Conservation (phyloP, 352 stramenopile genomes). For the Pythium aristosporum region DNA sequence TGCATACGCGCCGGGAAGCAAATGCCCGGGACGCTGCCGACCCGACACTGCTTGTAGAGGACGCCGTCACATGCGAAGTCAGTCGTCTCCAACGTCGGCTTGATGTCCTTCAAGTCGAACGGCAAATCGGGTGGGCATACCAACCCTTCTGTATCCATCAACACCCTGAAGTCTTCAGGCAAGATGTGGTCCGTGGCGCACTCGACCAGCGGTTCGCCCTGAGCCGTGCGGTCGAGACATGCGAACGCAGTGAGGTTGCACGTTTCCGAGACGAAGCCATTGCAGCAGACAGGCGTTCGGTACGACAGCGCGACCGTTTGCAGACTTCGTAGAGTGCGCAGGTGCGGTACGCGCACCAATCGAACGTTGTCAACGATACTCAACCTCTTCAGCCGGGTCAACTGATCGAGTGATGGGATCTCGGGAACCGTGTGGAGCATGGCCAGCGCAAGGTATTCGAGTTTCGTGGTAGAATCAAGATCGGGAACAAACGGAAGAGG, state of each 20-base stretch:
- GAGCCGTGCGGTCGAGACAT: conserved; percentile 7
- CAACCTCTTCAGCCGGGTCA: conserved; percentile 1
- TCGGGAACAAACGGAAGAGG: conserved; percentile 7
- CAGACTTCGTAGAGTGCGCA: not conserved
- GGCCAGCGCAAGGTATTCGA: conserved; percentile 14
- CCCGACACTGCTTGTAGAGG: conserved; percentile 20
- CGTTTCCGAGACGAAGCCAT: conserved; percentile 10
- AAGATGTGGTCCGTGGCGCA: conserved; percentile 2
- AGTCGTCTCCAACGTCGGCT: not conserved
- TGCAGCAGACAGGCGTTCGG: conserved; percentile 15
- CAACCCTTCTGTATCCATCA: not conserved
- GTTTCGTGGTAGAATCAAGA: not conserved
- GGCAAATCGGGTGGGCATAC: conserved; percentile 5
- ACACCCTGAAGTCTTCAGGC: not conserved
- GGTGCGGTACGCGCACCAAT: not conserved
- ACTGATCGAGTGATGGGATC: conserved; percentile 1
- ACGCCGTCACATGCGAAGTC: conserved; percentile 14
- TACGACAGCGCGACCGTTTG: conserved; percentile 3
- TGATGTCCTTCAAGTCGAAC: conserved; percentile 12
- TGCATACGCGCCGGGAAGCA: conserved; percentile 18
- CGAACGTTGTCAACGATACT: conserved; percentile 4
- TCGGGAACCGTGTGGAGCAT: conserved; percentile 10
- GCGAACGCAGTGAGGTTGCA: conserved; percentile 15
- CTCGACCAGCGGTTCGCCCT: not conserved
- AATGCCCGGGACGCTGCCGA: not conserved